These are phyloP conservation scores for Pyricularia sp. DNA, from an alignment of 2,329 filamentous ascomycete genomes.

Conservation along the genomic window DNA sequence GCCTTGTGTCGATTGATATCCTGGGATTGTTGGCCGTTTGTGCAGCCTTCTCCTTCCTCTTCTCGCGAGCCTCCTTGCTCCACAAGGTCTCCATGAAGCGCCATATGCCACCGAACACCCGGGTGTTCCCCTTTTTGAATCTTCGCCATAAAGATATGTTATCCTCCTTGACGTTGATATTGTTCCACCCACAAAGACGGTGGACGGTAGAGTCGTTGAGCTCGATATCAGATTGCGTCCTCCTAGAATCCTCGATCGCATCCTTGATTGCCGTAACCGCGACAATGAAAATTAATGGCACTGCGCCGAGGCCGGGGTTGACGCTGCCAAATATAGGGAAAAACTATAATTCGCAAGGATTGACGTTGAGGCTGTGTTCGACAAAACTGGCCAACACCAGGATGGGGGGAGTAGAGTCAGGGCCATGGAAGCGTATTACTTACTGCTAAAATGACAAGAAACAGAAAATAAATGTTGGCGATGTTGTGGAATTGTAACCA, in stretches of 20 bases:
- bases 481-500: constrained; percentile 98
- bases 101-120: constrained; percentile 41
- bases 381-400: background rate
- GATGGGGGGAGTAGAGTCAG: background rate
- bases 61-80: constrained; percentile 27
- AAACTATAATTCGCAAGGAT: constrained; percentile 42
- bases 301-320: constrained; percentile 80
- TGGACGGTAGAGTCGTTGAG: constrained; percentile 95
- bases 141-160: constrained; percentile 74
- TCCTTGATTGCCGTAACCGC: constrained; percentile 84
- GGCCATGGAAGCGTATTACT: constrained; percentile 26
- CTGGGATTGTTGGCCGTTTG: constrained; percentile 43
- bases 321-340: constrained; percentile 90
- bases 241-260: constrained; percentile 85
- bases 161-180: constrained; percentile 85
- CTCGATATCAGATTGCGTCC: constrained; percentile 82
- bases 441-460: constrained; percentile 88
- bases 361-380: background rate
- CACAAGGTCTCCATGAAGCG: constrained; percentile 32
- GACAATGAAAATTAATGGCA: constrained; percentile 87
- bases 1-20: constrained; percentile 52
- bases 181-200: constrained; percentile 74
- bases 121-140: constrained; percentile 78
- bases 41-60: constrained; percentile 30
- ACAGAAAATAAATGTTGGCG: constrained; percentile 96